Conservation (phyloP, 306 rosid species). For the Ceratonia siliqua region DNA sequence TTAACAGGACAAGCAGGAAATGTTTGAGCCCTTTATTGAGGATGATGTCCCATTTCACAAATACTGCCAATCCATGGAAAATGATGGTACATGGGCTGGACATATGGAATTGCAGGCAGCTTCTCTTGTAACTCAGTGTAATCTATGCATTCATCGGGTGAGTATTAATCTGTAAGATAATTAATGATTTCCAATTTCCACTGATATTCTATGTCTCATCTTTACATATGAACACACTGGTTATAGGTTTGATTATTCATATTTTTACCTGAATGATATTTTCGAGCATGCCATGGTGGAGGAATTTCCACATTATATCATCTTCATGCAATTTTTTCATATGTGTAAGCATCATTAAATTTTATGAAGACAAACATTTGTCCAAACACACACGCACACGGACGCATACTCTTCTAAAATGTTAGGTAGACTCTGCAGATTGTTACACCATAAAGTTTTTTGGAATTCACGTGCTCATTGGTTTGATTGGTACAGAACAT, state of each 20-base stretch:
- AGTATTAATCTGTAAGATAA: constrained; percentile 27
- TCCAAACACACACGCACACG: not conserved
- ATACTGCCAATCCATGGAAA: constrained; percentile 76
- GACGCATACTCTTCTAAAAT: constrained; percentile 16
- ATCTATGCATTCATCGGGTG: constrained; percentile 82
- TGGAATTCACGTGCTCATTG: constrained; percentile 20
- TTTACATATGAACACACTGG: not conserved
- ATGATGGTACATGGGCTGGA: constrained; percentile 92
- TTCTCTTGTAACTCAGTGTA: constrained; percentile 73
- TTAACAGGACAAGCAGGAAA: constrained; percentile 70
- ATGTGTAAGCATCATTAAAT: not conserved
- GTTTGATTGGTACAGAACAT: constrained; percentile 56
- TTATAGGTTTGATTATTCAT: constrained; percentile 26
- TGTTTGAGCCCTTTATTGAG: constrained; percentile 87
- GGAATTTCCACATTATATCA: constrained; percentile 5
- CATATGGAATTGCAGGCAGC: constrained; percentile 92
- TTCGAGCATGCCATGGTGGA: constrained; percentile 18
- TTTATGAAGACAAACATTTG: not conserved
- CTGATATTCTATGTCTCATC: constrained; percentile 6
- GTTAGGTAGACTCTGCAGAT: not conserved
- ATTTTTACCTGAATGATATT: constrained; percentile 16
- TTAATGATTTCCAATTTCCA: constrained; percentile 8
- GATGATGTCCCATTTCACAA: constrained; percentile 82
- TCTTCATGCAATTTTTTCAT: constrained; percentile 18
- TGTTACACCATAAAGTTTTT: constrained; percentile 18